Conservation (phyloP, 2,329 filamentous ascomycete genomes). For the Seiridium unicorne region DNA sequence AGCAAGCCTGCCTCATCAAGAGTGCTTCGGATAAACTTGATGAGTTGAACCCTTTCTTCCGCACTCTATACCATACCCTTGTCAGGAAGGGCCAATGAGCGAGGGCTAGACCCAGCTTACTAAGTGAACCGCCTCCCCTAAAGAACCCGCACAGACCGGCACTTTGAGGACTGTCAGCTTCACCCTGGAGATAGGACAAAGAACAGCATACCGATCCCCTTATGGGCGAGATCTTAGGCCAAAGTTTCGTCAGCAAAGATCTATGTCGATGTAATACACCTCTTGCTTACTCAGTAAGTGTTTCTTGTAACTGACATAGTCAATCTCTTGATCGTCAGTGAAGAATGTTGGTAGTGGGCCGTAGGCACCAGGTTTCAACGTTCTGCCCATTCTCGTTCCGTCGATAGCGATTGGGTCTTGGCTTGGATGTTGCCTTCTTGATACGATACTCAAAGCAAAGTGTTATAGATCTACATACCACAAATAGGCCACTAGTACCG, state of each 20-base stretch:
- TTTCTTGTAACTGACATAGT: slow-evolving; percentile 19
- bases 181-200: background rate
- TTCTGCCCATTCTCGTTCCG: background rate
- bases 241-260: background rate
- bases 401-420: background rate
- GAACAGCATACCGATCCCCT: slow-evolving; percentile 8
- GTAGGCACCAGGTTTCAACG: background rate
- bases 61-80: slow-evolving; percentile 8
- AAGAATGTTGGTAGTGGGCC: slow-evolving; percentile 5
- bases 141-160: slow-evolving; percentile 21
- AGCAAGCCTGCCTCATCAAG: slow-evolving; percentile 17
- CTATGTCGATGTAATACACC: background rate
- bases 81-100: background rate
- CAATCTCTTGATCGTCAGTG: slow-evolving; percentile 18
- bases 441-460: no score
- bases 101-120: slow-evolving; percentile 3
- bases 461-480: no score
- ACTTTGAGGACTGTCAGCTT: slow-evolving; percentile 9
- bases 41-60: slow-evolving; percentile 17
- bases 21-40: slow-evolving; percentile 17
- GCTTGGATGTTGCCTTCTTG: background rate
- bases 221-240: slow-evolving; percentile 6
- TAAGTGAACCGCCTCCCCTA: slow-evolving; percentile 22
- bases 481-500: no score
- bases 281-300: slow-evolving; percentile 17